Base-by-base conservation (phyloP, 768 basidiomycete species). In the Suillus occidentalis region DNA sequence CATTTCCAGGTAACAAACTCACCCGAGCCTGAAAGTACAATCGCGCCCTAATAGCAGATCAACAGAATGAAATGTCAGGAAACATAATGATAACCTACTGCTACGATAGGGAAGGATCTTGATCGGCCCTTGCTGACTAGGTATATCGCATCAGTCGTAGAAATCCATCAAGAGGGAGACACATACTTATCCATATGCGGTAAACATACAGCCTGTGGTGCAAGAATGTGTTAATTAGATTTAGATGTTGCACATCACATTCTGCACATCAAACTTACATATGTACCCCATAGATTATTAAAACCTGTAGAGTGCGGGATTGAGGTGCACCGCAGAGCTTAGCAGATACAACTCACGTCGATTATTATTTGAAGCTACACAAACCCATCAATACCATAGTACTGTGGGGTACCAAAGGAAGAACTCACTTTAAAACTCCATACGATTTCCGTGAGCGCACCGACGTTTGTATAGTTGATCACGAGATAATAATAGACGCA, bases 401-500 rank as follows among this genome's bases (percentile, higher is more conserved):
- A 20, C 10, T 50, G 4, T 22, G 25, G 47, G 18, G 25, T 8
- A 25, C 39, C 14, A 6, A 12, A 39, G 10, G 28, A 57, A 5
- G 13, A 16, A 39, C 62, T 37, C 39, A 63, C 62, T 42, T 63
- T 55, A 4, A 65, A 50, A 20, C 45, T 31, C 80, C 79, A 78
- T 36, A 71, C 75, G 1, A 78, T 73, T 7, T 63, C 68, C 5
- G 71, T 59, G 36, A 80, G 61, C n/a, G 69, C 70, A 10, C 62
- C 1, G 5, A 76, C 72, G 63, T 79, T 76, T 34, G 63, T 68
- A 56, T 73, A 79, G 52, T 77, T 80, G 14, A 67, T 70, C 42
- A 81, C 72, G 28, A 77, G 60, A 69, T 80, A 80, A 66, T 71
- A 75, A 68, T 81, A 80, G 22, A 80, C 40, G 28, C 69, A 70